Conservation (phyloP, 305 asterid genomes). For the Fraxinus albicans region DNA sequence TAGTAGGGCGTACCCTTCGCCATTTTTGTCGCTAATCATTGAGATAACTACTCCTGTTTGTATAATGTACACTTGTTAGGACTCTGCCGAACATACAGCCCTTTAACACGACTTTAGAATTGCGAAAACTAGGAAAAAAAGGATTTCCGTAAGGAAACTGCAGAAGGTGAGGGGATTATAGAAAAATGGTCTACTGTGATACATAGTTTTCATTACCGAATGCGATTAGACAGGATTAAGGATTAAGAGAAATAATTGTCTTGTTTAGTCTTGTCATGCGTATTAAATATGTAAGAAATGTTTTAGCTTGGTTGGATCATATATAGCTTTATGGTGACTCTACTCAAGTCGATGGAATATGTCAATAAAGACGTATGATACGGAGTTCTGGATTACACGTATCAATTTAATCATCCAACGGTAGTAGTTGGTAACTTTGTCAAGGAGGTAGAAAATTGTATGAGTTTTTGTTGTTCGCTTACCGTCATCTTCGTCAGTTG, state of each 20-base stretch:
- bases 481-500: constrained; percentile 90
- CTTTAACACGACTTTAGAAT: neutral
- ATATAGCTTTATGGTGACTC: neutral
- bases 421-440: neutral
- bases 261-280: neutral
- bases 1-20: constrained; percentile 82
- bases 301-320: neutral
- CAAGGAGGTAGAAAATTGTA: neutral
- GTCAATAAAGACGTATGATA: neutral
- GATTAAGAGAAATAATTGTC: neutral
- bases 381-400: neutral
- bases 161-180: neutral
- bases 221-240: neutral
- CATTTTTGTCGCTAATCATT: constrained; percentile 70
- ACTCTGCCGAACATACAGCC: neutral
- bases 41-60: constrained; percentile 84
- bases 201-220: neutral
- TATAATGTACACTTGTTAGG: neutral
- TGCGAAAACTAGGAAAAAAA: neutral
- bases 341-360: neutral
- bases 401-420: neutral
- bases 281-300: neutral
- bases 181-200: neutral
- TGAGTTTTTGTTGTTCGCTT: constrained; percentile 9
- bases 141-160: neutral